Evolutionary conservation across 805 yeast genomes (phyloP).

Genomic region (Teunomyces barrocoloradensis): DNA sequence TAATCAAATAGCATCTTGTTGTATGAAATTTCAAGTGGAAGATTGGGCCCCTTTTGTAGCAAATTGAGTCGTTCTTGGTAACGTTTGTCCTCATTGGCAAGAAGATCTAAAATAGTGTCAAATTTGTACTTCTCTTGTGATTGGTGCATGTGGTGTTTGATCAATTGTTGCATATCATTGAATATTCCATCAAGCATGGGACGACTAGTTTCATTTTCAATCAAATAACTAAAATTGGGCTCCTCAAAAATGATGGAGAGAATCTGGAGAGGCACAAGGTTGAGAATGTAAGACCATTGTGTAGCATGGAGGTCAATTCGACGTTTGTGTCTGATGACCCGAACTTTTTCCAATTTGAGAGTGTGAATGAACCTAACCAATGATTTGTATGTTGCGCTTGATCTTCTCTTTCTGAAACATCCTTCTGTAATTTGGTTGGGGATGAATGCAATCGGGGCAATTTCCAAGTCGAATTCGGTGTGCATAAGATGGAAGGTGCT

Average conservation of each 20-base stretch:
- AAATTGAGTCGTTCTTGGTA: conserved; percentile 10
- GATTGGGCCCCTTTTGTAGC: conserved; percentile 1
- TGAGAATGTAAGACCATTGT: conserved; percentile 1
- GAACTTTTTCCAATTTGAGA: neutral
- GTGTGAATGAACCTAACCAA: conserved; percentile 1
- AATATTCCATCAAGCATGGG: neutral
- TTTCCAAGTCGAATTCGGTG: neutral
- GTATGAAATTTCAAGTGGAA: conserved; percentile 13
- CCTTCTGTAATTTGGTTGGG: neutral
- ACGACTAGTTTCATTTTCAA: conserved; percentile 4
- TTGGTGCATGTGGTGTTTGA: neutral
- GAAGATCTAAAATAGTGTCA: neutral
- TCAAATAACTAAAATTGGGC: conserved; percentile 12
- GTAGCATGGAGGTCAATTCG: neutral
- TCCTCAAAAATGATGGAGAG: conserved; percentile 19
- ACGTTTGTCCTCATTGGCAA: conserved; percentile 11
- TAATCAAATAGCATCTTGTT: conserved; percentile 12
- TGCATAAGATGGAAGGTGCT: conserved; percentile 5
- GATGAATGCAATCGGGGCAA: neutral
- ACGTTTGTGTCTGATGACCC: neutral
- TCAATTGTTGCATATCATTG: neutral
- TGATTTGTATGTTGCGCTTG: conserved; percentile 1
- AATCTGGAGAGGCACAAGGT: conserved; percentile 11
- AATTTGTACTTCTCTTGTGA: neutral
- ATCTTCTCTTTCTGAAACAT: neutral